Base-by-base conservation (phyloP, 345 rosid species). In the Aurinia saxatilis region DNA sequence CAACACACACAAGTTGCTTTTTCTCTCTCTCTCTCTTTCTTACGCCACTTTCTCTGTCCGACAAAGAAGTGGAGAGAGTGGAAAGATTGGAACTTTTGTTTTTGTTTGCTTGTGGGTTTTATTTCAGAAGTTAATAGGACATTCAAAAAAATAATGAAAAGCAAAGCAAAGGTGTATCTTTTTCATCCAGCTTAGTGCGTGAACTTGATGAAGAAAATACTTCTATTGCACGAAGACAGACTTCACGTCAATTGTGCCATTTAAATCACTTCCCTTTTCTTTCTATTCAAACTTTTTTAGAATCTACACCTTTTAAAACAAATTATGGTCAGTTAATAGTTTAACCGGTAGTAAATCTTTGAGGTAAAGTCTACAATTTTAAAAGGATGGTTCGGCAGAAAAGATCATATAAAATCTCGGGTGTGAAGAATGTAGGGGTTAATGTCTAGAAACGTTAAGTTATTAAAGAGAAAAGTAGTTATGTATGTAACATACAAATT, bases 21-120 rank as follows among this genome's bases (percentile, higher is more conserved):
- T 17, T 30, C 9, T 47, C 14, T 48, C 3, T 39, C 23, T 60
- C 42, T 37, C 73, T 53, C 53, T 53, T 8, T 34, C 34, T 39
- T 5, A 47, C 31, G 57, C 67, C 62, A 60, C 50, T 60, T 60
- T 59, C n/a, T 50, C 27, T 46, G 62, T 37, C 48, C 15, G 74
- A 70, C 63, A 45, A 54, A 47, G 29, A 23, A 70, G 74, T 70
- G 74, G 63, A 25, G 55, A 47, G 61, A 68, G 37, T 49, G 67
- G 8, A 35, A n/a, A 67, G 30, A 36, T 15, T 16, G 9, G 10
- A 31, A 7, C n/a, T 63, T 30, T n/a, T 42, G 0, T 40, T 40
- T 12, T 46, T 14, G 10, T 29, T 17, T 30, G 27, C 29, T 37
- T n/a, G 6, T 37, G 55, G 47, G 37, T 45, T 2, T 4, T 52